phyloP scores from a whole-genome alignment of 2,329 filamentous ascomycete genomes.

The Aspergillus aculeatinus region DNA sequence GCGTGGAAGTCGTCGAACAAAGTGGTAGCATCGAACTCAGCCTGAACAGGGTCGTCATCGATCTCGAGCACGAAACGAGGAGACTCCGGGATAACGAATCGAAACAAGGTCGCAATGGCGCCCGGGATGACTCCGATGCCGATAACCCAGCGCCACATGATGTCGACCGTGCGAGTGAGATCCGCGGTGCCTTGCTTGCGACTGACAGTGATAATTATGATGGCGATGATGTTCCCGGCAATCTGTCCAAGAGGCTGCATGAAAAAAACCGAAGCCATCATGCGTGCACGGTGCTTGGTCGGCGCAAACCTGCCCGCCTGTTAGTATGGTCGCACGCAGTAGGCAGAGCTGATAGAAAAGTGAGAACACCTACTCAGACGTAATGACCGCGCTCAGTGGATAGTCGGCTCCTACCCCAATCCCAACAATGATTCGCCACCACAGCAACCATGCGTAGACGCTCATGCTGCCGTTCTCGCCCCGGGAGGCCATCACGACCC shows the following conservation, averaged over 20 bases:
- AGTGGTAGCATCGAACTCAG: constrained; percentile 59
- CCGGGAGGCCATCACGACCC: constrained; percentile 47
- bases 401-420: constrained; percentile 67
- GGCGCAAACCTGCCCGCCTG: constrained; percentile 43
- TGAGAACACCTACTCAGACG: constrained; percentile 56
- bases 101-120: constrained; percentile 63
- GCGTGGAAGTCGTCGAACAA: constrained; percentile 50
- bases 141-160: constrained; percentile 66
- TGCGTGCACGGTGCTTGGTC: constrained; percentile 63
- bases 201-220: constrained; percentile 44
- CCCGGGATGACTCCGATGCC: constrained; percentile 65
- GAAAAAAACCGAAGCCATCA: constrained; percentile 67
- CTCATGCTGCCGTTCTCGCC: constrained; percentile 47
- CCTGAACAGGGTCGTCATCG: constrained; percentile 59
- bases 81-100: constrained; percentile 66
- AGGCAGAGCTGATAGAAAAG: no score
- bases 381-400: constrained; percentile 66
- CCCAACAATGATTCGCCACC: constrained; percentile 51
- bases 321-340: background rate
- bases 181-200: constrained; percentile 28
- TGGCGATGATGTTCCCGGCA: constrained; percentile 61
- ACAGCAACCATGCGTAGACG: constrained; percentile 47
- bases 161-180: constrained; percentile 50
- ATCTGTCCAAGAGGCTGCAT: constrained; percentile 70
- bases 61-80: constrained; percentile 66